Base-by-base conservation (phyloP, 257 asterid genomes). In the Salvia splendens region DNA sequence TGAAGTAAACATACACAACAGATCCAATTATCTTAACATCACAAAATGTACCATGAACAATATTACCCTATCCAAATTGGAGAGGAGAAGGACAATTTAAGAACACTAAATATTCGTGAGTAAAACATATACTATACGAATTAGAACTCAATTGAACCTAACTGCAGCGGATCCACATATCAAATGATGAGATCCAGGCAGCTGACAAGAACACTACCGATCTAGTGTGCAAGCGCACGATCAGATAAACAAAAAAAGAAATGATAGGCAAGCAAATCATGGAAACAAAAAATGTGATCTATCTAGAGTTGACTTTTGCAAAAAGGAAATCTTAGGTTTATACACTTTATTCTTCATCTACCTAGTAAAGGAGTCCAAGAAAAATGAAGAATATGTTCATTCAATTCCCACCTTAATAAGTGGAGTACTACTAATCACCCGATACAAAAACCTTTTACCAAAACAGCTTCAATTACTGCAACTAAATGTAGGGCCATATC, bases 391-490 rank as follows among this genome's bases (percentile, higher is more conserved):
- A 5, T 8, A 53, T 11, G 16, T 3, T 62, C 48, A 46, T 46
- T 35, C 55, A 52, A 20, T 8, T 33, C 33, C 48, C 40, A 68
- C 32, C 20, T 41, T 24, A 24, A 24, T 38, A n/a, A n/a, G n/a
- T n/a, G n/a, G n/a, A n/a, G n/a, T n/a, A n/a, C n/a, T n/a, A n/a
- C n/a, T n/a, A n/a, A 3, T 10, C 16, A 12, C 16, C 2, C 12
- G 28, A 41, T 3, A 14, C 2, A 12, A 33, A 35, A 17, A 2
- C 28, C 41, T 54, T 59, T 7, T 5, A 73, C 42, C 7, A 14
- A 15, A 41, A 50, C 41, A 74, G 43, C 15, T 46, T 50, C 64
- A 64, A 12, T 42, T 41, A 59, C 35, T 45, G 46, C 73, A 60
- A 45, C 24, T 15, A 35, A 57, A 68, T 35, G 12, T 8, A 20